phyloP scores from a whole-genome alignment of 1,284 basidiomycete genomes.

The Cerioporus squamosus region DNA sequence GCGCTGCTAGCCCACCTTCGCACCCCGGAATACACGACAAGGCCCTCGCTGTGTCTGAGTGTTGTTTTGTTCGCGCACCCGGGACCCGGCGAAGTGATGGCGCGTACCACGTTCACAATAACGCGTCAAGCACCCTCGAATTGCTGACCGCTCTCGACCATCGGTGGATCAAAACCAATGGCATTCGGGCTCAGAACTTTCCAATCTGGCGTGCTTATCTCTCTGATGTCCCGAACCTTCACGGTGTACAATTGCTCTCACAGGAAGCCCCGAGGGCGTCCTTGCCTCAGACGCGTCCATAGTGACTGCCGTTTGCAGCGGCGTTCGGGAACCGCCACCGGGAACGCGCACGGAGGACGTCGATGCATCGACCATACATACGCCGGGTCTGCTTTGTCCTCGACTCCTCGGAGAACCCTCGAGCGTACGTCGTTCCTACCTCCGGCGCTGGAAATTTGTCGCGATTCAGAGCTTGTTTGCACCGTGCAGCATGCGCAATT shows the following conservation, averaged over 20 bases:
- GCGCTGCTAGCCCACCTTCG: background rate
- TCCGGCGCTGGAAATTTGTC: background rate
- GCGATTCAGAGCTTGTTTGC: background rate
- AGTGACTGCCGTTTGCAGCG: background rate
- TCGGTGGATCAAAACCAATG: background rate
- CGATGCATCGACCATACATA: no score
- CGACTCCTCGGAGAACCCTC: no score
- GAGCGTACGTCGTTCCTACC: background rate
- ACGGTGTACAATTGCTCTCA: background rate
- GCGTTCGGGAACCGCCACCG: no score
- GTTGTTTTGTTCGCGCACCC: background rate
- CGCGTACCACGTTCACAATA: background rate
- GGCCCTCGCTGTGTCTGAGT: background rate
- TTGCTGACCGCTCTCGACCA: conserved; percentile 2
- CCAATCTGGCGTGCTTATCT: conserved; percentile 7
- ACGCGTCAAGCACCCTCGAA: conserved; percentile 6
- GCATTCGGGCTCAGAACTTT: background rate
- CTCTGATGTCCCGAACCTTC: conserved; percentile 1
- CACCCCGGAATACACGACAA: background rate
- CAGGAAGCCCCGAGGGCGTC: background rate
- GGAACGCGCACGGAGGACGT: no score
- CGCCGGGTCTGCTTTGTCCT: no score
- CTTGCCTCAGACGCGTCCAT: background rate
- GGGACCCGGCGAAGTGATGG: background rate
- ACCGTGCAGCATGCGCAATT: no score